These are phyloP conservation scores for Hapsidospora chrysogenum DNA, from an alignment of 495 filamentous ascomycete species.

Conservation along the genomic window DNA sequence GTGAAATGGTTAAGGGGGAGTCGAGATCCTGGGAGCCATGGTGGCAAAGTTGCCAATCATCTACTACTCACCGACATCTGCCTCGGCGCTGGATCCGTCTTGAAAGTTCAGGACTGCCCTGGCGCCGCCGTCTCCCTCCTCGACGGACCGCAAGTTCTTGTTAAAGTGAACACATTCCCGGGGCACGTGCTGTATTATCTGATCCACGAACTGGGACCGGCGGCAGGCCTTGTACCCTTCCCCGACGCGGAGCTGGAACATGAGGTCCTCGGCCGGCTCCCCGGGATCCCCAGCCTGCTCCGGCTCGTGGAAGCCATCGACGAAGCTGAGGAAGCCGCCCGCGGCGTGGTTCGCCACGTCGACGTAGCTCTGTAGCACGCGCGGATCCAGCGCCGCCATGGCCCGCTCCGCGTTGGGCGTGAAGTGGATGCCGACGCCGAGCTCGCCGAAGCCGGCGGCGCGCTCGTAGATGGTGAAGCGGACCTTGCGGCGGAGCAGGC, in stretches of 20 bases:
- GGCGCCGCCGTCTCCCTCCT: background rate
- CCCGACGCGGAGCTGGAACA: background rate
- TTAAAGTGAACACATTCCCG: background rate
- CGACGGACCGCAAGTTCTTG: background rate
- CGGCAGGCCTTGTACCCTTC: background rate
- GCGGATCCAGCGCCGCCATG: background rate
- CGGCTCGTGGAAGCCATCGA: background rate
- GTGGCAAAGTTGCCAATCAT: background rate
- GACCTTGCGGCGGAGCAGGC: slow-evolving; percentile 6
- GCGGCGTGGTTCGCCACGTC: background rate
- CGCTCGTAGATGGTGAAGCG: slow-evolving; percentile 28
- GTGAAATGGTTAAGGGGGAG: background rate
- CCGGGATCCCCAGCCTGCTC: background rate
- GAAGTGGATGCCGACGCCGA: slow-evolving; percentile 17
- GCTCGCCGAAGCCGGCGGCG: slow-evolving; percentile 20
- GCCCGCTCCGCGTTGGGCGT: background rate
- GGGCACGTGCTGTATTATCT: background rate
- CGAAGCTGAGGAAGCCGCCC: background rate
- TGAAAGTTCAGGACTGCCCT: background rate
- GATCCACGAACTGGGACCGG: background rate
- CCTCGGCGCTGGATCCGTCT: background rate
- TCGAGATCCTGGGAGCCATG: background rate
- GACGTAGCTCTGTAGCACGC: background rate
- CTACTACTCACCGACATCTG: background rate
- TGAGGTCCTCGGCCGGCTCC: background rate